Evolutionary conservation across 1,284 basidiomycete species (phyloP), one percentile per base, ranked within the genome.

Genomic region (Mycosarcoma maydis): DNA sequence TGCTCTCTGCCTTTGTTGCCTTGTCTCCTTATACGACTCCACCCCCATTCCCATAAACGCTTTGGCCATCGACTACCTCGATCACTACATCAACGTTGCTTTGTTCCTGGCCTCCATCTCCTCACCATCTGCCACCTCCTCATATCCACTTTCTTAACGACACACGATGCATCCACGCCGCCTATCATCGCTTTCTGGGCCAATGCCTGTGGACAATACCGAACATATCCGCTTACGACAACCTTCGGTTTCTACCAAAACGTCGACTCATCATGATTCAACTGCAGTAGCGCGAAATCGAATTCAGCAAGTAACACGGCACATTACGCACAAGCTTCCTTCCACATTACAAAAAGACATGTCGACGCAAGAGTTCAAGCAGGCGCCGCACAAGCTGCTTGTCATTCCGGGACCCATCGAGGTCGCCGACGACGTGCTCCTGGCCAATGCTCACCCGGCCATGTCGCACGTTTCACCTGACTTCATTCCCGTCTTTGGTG

Each of bases 401-500:
- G 76, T 82, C 57, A 91, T 92, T 70, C 90, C 91, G 40, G 91
- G 91, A 16, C 91, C 91, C 33, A 90, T 92, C 75, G 91, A 92
- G 82, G 85, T 91, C 66, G 82, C 89, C 38, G 89, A 93, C 82
- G 90, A 92, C 80, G 90, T 90, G 17, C 74, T 78, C 32, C 54
- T 72, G 42, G 74, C 75, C 51, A 78, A 80, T 27, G 76, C 79
- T 16, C 80, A 80, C 64, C 77, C 79, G n/a, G 72, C 78, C 32
- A 76, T 81, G 75, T 76, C 75, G 50, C 96, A 99, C 83, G 90
- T 94, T 76, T 91, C 92, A 38, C 88, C 90, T 13, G 92, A 93
- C 45, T 98, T 99, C 82, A 87, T 94, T 40, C 88, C 90, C 36
- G 87, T 93, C 54, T 92, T 98, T 73, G 92, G 92, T 34, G 92